phyloP scores from a whole-genome alignment of 306 rosid genomes.

The Luffa acutangula region DNA sequence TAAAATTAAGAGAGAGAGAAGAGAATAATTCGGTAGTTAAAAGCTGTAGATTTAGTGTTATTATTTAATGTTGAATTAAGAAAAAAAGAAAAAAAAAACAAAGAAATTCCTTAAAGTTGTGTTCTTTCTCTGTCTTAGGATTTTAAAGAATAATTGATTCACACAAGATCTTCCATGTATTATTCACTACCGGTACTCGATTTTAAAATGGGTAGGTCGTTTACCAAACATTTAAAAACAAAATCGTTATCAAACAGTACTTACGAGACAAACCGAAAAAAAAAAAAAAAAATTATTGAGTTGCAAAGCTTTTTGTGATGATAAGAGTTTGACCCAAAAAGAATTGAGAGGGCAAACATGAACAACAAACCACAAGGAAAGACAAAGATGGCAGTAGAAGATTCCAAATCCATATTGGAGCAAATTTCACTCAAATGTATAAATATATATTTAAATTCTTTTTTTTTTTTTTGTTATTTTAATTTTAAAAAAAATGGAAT shows the following conservation, averaged over 20 bases:
- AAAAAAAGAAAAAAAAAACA: neutral
- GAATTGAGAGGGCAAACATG: neutral
- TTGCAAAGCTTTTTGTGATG: neutral
- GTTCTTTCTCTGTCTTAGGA: slow-evolving; percentile 22
- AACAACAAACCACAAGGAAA: slow-evolving; percentile 9
- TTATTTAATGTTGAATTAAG: slow-evolving; percentile 1
- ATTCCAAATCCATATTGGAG: neutral
- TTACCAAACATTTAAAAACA: neutral
- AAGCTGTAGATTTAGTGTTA: slow-evolving; percentile 22
- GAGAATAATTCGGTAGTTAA: slow-evolving; percentile 46
- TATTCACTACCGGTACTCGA: slow-evolving; percentile 8
- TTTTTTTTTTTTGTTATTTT: neutral
- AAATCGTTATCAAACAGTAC: neutral
- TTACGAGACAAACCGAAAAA: neutral
- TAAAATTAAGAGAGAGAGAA: neutral
- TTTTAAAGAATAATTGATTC: slow-evolving; percentile 19
- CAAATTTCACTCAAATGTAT: neutral
- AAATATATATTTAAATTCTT: neutral
- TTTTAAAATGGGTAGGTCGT: neutral
- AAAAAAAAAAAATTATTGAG: neutral
- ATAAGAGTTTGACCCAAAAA: neutral
- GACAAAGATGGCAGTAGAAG: slow-evolving; percentile 12
- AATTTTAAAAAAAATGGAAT: neutral
- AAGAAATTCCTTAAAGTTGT: slow-evolving; percentile 22
- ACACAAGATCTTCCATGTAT: slow-evolving; percentile 56